A percentile compares a stretch with the other conserved stretches of the same genome.
Conservation (phyloP, 2,329 filamentous ascomycete species). For the Pseudocercospora cruenta region DNA sequence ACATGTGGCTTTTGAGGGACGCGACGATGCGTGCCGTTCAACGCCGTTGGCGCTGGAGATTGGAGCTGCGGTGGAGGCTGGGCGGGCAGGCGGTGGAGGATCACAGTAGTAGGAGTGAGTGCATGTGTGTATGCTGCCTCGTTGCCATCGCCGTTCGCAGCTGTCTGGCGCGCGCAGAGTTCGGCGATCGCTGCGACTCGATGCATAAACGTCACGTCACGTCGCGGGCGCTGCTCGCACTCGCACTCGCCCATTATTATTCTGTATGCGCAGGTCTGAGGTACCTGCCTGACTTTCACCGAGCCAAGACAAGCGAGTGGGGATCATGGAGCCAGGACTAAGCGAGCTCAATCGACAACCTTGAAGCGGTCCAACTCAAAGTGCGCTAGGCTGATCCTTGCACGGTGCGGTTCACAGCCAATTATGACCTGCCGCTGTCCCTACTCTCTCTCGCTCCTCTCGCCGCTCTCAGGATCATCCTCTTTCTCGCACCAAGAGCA, state of each 20-base stretch:
- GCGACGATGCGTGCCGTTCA: not conserved
- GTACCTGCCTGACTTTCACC: not conserved
- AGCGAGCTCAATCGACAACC: not conserved
- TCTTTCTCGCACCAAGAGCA: not conserved
- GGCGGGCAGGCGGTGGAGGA: not conserved
- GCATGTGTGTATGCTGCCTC: no score
- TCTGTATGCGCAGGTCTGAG: no score
- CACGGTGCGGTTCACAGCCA: not conserved
- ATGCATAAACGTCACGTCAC: not conserved
- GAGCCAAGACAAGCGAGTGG: not conserved
- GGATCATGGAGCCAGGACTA: not conserved
- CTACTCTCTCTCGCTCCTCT: not conserved
- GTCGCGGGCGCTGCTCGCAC: no score
- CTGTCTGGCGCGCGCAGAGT: not conserved
- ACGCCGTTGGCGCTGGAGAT: not conserved
- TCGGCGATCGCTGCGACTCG: not conserved
- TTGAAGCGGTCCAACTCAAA: not conserved
- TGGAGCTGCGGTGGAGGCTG: not conserved
- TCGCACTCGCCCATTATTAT: no score
- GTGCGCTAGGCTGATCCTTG: not conserved
- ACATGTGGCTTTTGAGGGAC: constrained; percentile 2
- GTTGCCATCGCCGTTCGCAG: not conserved
- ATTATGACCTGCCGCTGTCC: not conserved
- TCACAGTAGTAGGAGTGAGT: not conserved
- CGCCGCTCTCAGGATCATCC: constrained; percentile 1